phyloP scores from a whole-genome alignment of 2,329 filamentous ascomycete species.

The Sclerotinia trifoliorum region DNA sequence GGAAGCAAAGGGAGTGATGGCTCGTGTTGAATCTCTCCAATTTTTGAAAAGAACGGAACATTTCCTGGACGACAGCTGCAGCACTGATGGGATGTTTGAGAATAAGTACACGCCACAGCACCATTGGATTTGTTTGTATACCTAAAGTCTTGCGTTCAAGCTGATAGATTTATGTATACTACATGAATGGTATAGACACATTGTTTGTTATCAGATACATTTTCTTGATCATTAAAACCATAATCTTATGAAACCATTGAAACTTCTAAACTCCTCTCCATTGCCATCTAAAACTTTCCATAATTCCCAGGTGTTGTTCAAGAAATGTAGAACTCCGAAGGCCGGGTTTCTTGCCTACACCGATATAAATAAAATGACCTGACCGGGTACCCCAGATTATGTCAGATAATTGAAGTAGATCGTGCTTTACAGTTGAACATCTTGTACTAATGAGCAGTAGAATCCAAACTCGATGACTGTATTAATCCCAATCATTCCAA shows the following conservation, averaged over 20 bases:
- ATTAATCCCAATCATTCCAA: background rate
- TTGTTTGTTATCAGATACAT: background rate
- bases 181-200: too few species aligned
- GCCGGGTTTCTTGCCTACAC: background rate
- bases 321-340: background rate
- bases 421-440: background rate
- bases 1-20: too few species aligned
- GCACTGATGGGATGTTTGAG: too few species aligned
- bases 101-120: too few species aligned
- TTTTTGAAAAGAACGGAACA: too few species aligned
- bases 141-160: too few species aligned
- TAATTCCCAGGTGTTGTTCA: background rate
- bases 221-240: background rate
- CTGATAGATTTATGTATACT: too few species aligned
- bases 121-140: too few species aligned
- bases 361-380: too few species aligned
- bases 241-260: background rate
- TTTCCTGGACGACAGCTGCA: too few species aligned
- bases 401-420: background rate
- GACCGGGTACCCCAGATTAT: background rate
- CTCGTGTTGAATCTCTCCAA: too few species aligned
- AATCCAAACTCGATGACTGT: background rate
- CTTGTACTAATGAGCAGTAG: background rate
- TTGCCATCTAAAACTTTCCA: background rate
- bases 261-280: background rate